A percentile compares a stretch with the other conserved stretches of the same genome.
These are phyloP conservation scores for Balansia obtecta DNA, from an alignment of 2,329 filamentous ascomycete species.

Conservation along the genomic window DNA sequence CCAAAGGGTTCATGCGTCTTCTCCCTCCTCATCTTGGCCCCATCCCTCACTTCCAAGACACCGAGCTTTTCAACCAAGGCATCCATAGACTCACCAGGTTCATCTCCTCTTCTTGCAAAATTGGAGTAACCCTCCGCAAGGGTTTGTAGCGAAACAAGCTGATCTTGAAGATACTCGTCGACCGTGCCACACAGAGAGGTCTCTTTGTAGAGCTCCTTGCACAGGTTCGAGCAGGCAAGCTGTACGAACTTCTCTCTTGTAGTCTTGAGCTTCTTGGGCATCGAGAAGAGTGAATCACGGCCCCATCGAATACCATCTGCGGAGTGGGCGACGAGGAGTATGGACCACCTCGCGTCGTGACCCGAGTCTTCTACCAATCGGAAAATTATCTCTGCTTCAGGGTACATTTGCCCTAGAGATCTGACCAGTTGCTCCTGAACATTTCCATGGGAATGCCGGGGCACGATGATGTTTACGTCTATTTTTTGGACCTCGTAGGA, in stretches of 20 bases:
- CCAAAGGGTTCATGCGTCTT: constrained; percentile 39
- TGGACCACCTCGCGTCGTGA: constrained; percentile 38
- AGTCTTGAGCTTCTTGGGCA: constrained; percentile 26
- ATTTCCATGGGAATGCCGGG: constrained; percentile 26
- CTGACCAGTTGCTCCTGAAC: constrained; percentile 28
- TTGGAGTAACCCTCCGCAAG: constrained; percentile 39
- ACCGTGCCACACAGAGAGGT: constrained; percentile 32
- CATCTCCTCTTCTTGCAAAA: constrained; percentile 22
- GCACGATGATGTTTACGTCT: constrained; percentile 39
- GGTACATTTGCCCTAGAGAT: constrained; percentile 29
- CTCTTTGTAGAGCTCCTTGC: constrained; percentile 32
- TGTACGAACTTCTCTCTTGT: constrained; percentile 18
- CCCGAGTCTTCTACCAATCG: constrained; percentile 37
- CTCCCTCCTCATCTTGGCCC: constrained; percentile 26
- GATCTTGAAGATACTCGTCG: constrained; percentile 48
- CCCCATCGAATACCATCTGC: constrained; percentile 32
- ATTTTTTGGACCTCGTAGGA: constrained; percentile 29
- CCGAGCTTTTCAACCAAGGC: constrained; percentile 13
- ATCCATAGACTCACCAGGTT: constrained; percentile 9
- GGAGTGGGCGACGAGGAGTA: constrained; percentile 44
- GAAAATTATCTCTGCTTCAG: constrained; percentile 31
- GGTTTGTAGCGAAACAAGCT: constrained; percentile 47
- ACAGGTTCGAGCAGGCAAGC: constrained; percentile 32
- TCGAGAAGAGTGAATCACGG: constrained; percentile 29
- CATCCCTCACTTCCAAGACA: constrained; percentile 12